phyloP scores from a whole-genome alignment of 192 early-diverging fungal species.

The Backusella macrospora region DNA sequence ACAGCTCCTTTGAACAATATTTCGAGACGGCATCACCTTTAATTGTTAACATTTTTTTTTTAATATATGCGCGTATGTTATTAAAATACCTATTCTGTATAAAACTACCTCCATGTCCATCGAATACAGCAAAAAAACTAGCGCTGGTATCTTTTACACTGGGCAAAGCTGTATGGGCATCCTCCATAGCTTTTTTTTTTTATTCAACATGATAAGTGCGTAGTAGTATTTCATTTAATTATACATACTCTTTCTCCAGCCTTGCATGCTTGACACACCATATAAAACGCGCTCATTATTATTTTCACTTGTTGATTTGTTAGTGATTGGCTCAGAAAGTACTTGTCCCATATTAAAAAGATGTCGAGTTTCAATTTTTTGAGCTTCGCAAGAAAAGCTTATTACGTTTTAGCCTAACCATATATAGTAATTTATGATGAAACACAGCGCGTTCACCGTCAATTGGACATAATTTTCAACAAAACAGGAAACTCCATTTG shows the following conservation, averaged over 20 bases:
- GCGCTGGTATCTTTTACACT: constrained; percentile 61
- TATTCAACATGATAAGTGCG: neutral
- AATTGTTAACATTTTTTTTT: neutral
- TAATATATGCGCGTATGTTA: neutral
- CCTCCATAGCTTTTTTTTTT: constrained; percentile 82
- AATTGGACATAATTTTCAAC: too few species aligned
- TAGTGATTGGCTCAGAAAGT: constrained; percentile 87
- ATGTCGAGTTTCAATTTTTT: too few species aligned
- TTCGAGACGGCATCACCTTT: constrained; percentile 76
- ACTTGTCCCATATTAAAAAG: constrained; percentile 86
- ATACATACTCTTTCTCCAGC: constrained; percentile 85
- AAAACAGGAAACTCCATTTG: too few species aligned
- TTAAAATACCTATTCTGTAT: neutral
- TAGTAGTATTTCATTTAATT: neutral
- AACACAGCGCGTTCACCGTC: too few species aligned
- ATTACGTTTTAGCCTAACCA: neutral
- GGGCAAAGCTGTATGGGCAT: constrained; percentile 93
- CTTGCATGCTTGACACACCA: constrained; percentile 93
- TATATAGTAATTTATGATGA: too few species aligned
- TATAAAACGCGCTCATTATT: constrained; percentile 80
- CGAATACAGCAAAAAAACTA: constrained; percentile 95
- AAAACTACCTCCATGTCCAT: constrained; percentile 88
- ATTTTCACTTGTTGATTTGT: constrained; percentile 81
- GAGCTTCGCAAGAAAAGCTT: neutral
- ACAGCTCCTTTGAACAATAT: constrained; percentile 78